phyloP scores from a whole-genome alignment of 352 stramenopile species.

The Achlya hypogyna region DNA sequence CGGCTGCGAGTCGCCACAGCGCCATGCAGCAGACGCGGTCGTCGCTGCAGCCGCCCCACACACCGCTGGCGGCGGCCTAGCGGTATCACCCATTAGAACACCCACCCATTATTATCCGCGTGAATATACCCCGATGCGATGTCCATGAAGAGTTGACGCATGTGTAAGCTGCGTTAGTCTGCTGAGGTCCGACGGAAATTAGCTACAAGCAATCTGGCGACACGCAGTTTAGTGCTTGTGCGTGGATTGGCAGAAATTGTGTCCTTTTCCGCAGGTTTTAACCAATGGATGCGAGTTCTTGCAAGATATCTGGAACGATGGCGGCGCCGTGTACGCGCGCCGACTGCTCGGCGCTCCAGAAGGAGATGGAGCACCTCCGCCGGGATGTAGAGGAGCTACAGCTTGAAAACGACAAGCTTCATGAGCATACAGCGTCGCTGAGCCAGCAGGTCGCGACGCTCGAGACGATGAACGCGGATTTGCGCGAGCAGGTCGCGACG shows the following conservation, averaged over 20 bases:
- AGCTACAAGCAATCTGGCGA: too few species aligned
- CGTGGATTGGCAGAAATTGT: not conserved
- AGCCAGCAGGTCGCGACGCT: slow-evolving; percentile 34
- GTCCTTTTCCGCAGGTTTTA: not conserved
- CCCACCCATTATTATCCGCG: too few species aligned
- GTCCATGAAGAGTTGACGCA: too few species aligned
- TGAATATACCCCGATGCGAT: too few species aligned
- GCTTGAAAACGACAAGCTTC: slow-evolving; percentile 54
- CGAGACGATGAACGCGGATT: slow-evolving; percentile 28
- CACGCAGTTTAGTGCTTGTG: too few species aligned
- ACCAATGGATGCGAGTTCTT: not conserved
- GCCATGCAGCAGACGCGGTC: not conserved
- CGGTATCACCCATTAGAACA: not conserved
- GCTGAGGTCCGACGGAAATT: too few species aligned
- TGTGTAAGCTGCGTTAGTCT: too few species aligned
- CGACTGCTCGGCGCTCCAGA: slow-evolving; percentile 43
- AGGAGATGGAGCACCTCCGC: slow-evolving; percentile 52
- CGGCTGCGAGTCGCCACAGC: not conserved
- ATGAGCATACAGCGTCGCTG: slow-evolving; percentile 38
- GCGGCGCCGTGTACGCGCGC: not conserved
- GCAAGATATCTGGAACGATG: not conserved
- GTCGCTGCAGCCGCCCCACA: not conserved
- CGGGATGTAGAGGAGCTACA: slow-evolving; percentile 54
- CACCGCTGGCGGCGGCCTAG: not conserved
- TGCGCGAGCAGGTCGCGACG: slow-evolving; percentile 26